Base-by-base conservation (phyloP, 2,329 filamentous ascomycete genomes). In the Aspergillus puulaauensis region DNA sequence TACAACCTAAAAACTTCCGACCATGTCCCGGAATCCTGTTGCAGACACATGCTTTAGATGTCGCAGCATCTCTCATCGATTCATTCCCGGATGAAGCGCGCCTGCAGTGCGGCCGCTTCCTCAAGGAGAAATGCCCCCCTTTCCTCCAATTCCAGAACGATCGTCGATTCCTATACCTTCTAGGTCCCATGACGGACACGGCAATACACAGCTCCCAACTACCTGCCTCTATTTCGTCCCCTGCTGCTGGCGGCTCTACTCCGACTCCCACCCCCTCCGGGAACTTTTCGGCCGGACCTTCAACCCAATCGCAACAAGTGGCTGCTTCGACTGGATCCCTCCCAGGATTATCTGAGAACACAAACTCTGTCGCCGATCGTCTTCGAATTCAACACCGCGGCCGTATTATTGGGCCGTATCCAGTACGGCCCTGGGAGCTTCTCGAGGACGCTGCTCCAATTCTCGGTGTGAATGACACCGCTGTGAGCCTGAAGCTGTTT, bases 361-460 rank as follows among this genome's bases (percentile, higher is more conserved):
- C 64, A 6, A 68, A 66, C 55, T 68, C 61, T 44, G 56, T 68
- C 24, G 54, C 65, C 14, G 70, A 68, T 50, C 70, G 70, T 27
- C 69, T 77, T 39, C 72, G 72, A 41, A 62, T 77, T 40, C 73
- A 78, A 57, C 66, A 72, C 33, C 70, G 70, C 27, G 74, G 73
- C 9, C 70, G 71, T 21, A 58, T 68, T 5, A 58, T 73, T 35
- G 74, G 73, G 2, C 60, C 72, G 2, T 77, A 71, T 50, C 69
- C 70, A 2, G 60, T 75, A 9, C 73, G 73, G 21, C 72, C 72
- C 27, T 79, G 77, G 77, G 77, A 79, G 57, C 70, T 79, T 56
- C 68, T 79, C 23, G 75, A 77, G 60, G 77, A 79, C 57, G 73
- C 77, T 11, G 76, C 77, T 17, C 77, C 77, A 2, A 70, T 77